Base-by-base conservation (phyloP, 768 basidiomycete species). In the Holtermannia corniformis region DNA sequence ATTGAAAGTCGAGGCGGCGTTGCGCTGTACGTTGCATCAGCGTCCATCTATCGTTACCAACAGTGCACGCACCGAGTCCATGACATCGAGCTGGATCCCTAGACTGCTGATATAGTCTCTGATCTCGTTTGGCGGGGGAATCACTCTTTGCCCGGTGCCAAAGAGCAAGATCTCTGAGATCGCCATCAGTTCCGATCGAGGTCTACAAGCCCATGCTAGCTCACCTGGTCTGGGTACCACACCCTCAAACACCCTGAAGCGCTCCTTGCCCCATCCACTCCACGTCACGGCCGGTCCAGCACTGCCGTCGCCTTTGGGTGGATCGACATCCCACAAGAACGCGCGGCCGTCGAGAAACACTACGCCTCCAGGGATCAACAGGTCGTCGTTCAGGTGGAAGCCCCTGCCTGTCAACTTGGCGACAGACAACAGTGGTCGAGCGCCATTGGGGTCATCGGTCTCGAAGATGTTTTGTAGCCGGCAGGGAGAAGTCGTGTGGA, bases 1-100 rank as follows among this genome's bases (percentile, higher is more conserved):
- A 71, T 99, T 96, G 72, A 91, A 99, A 0, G 93, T 96, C 23
- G 92, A 85, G 62, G 88, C 91, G 16, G 92, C 93, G 67, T 92
- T 95, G 64, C 87, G 77, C 91, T 75, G 55, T 5, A 14, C 4
- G 19, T 7, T 47, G 41, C 32, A 59, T 48, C 37, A 3, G n/a
- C 41, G n/a, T n/a, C 19, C 3, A 42, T 19, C 32, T 3, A 22
- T 22, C 23, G 24, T 7, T 11, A 12, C 16, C 32, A 37, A 37
- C 10, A 37, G 7, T 20, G 19, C 14, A 76, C 80, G 49, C 57
- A 87, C 87, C 41, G 87, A 86, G 68, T 87, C 85, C 81, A 92
- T 88, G 19, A 88, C 78, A 61, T 97, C 92, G 46, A 89, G 73
- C 64, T 88, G 87, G 48, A 95, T 85, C 14, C 92, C 93, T 43